A percentile compares a stretch with the other conserved stretches of the same genome.
Evolutionary conservation across 2,329 filamentous ascomycete species (phyloP).

Genomic region (Colletotrichum cordylinicola): DNA sequence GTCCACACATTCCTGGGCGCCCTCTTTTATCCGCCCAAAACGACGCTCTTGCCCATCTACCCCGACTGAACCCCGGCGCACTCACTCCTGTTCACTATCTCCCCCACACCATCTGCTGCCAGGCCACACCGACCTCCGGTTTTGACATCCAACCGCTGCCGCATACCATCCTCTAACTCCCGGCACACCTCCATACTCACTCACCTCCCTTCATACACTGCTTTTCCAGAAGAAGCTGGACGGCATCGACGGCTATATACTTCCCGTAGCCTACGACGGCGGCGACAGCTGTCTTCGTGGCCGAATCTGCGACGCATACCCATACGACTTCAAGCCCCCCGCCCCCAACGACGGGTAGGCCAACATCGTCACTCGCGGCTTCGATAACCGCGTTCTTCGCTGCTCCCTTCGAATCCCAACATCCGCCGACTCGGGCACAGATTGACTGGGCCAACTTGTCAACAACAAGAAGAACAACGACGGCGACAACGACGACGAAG

Average conservation of each 20-base stretch:
- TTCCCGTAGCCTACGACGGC: slow-evolving; percentile 12
- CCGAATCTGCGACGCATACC: slow-evolving; percentile 15
- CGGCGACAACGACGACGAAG: background rate
- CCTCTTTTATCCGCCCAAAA: slow-evolving; percentile 10
- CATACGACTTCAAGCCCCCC: background rate
- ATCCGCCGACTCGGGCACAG: background rate
- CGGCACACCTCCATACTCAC: slow-evolving; percentile 4
- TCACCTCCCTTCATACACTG: background rate
- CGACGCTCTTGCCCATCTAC: background rate
- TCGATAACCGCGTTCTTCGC: background rate
- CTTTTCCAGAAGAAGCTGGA: background rate
- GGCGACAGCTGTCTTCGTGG: slow-evolving; percentile 20
- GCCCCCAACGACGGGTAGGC: background rate
- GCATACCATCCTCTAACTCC: slow-evolving; percentile 10
- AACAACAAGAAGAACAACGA: background rate
- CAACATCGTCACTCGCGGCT: background rate
- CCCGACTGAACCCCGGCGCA: background rate
- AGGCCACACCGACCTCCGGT: slow-evolving; percentile 20
- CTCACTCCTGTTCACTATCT: slow-evolving; percentile 1
- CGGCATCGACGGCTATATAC: background rate
- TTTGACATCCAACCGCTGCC: slow-evolving; percentile 13
- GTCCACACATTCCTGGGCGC: background rate
- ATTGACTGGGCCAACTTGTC: background rate
- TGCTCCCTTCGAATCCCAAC: slow-evolving; percentile 10
- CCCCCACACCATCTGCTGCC: background rate